These are phyloP conservation scores for Bolboschoenus planiculmis DNA, from an alignment of 176 grass and related monocot genomes.

Conservation along the genomic window DNA sequence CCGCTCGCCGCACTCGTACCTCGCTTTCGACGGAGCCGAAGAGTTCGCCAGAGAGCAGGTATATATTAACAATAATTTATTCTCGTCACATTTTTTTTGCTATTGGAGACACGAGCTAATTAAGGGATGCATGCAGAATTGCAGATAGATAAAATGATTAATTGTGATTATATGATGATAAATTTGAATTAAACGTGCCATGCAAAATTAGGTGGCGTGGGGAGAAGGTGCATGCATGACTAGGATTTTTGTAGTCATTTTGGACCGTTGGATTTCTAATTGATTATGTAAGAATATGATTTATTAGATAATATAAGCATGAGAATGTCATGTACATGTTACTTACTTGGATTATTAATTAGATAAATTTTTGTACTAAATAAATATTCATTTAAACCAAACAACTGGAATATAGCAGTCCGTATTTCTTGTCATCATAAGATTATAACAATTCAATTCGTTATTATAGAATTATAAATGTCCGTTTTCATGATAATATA, in stretches of 20 bases:
- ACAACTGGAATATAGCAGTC: too few relatives aligned
- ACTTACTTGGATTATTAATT: too few relatives aligned
- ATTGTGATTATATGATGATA: background rate
- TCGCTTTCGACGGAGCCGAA: constrained; percentile 85
- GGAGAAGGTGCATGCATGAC: background rate
- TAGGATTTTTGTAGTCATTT: background rate
- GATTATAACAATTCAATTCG: too few relatives aligned
- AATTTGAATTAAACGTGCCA: background rate
- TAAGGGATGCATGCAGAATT: background rate
- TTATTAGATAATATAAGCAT: background rate
- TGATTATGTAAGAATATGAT: background rate
- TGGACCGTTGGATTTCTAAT: background rate
- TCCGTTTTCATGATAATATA: too few relatives aligned
- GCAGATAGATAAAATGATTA: background rate
- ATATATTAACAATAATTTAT: background rate
- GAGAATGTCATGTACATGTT: background rate
- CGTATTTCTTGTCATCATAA: too few relatives aligned
- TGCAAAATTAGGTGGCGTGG: background rate
- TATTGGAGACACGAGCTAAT: background rate
- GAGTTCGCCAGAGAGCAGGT: constrained; percentile 86
- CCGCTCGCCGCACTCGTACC: constrained; percentile 79
- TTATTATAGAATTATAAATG: too few relatives aligned
- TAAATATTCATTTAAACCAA: background rate
- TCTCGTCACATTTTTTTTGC: background rate
- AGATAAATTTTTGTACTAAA: too few relatives aligned